These are phyloP conservation scores for Alternaria panax DNA, from an alignment of 2,329 filamentous ascomycete genomes.

Conservation along the genomic window DNA sequence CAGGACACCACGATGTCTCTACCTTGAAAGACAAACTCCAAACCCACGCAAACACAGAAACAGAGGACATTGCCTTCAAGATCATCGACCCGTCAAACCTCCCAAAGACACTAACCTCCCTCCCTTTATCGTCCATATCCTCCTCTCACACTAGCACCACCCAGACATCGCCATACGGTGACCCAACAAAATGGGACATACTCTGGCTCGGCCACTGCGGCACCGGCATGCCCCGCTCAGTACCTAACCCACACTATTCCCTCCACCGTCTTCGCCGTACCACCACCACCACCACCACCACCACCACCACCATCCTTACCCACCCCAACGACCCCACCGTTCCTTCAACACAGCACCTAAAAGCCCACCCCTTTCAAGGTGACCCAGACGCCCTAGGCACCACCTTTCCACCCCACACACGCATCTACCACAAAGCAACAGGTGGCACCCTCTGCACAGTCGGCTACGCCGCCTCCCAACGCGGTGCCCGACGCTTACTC, in stretches of 20 bases:
- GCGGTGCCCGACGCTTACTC: conserved; percentile 38
- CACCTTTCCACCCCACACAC: conserved; percentile 36
- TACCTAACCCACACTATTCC: neutral
- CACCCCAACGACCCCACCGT: conserved; percentile 35
- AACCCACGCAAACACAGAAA: conserved; percentile 32
- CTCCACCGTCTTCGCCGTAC: conserved; percentile 23
- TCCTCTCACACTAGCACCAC: neutral
- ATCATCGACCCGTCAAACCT: conserved; percentile 35
- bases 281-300: conserved; percentile 24
- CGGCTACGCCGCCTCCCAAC: conserved; percentile 39
- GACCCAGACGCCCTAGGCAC: conserved; percentile 33
- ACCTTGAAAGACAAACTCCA: conserved; percentile 14
- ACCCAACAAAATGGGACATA: conserved; percentile 50
- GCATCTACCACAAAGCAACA: conserved; percentile 37
- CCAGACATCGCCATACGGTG: conserved; percentile 41
- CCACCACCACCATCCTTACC: conserved; percentile 22
- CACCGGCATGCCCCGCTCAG: conserved; percentile 37
- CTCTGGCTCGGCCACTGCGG: conserved; percentile 51
- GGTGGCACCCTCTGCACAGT: conserved; percentile 42
- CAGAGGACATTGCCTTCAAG: conserved; percentile 31
- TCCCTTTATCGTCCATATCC: conserved; percentile 25
- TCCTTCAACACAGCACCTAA: conserved; percentile 30
- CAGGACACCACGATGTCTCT: neutral
- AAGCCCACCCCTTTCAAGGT: conserved; percentile 44
- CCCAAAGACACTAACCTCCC: conserved; percentile 28